These are phyloP conservation scores for Globisporangium paroecandrum DNA, from an alignment of 352 stramenopile species.

Conservation along the genomic window DNA sequence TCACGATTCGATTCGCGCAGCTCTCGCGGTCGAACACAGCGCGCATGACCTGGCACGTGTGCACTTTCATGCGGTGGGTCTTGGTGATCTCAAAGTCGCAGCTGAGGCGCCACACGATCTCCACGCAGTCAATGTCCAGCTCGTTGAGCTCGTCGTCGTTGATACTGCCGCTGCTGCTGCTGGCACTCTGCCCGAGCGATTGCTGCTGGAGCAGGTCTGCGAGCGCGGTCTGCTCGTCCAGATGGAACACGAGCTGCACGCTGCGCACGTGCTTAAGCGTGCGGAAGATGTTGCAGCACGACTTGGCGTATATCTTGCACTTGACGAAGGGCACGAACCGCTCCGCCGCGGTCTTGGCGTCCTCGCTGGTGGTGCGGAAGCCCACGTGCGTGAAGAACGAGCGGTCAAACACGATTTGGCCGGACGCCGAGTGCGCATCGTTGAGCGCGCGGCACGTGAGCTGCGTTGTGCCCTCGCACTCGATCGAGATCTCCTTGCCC, in stretches of 20 bases:
- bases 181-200: conserved; percentile 2
- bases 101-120: conserved; percentile 61
- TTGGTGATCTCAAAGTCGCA: conserved; percentile 88
- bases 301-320: conserved; percentile 76
- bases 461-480: conserved; percentile 46
- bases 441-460: conserved; percentile 77
- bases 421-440: conserved; percentile 79
- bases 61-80: conserved; percentile 81
- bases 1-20: conserved; percentile 52
- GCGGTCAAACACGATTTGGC: conserved; percentile 52
- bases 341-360: conserved; percentile 7
- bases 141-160: conserved; percentile 27
- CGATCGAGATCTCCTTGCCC: conserved; percentile 74
- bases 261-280: conserved; percentile 81
- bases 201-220: conserved; percentile 22
- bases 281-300: conserved; percentile 77
- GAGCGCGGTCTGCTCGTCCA: conserved; percentile 36
- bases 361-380: conserved; percentile 11
- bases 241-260: conserved; percentile 58
- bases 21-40: conserved; percentile 64
- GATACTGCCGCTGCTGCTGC: not conserved
- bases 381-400: conserved; percentile 58
- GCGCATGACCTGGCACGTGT: conserved; percentile 73
- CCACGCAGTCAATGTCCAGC: conserved; percentile 56
- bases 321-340: conserved; percentile 45